phyloP scores from a whole-genome alignment of 139 green algal genomes.

The Chlorella ohadii region DNA sequence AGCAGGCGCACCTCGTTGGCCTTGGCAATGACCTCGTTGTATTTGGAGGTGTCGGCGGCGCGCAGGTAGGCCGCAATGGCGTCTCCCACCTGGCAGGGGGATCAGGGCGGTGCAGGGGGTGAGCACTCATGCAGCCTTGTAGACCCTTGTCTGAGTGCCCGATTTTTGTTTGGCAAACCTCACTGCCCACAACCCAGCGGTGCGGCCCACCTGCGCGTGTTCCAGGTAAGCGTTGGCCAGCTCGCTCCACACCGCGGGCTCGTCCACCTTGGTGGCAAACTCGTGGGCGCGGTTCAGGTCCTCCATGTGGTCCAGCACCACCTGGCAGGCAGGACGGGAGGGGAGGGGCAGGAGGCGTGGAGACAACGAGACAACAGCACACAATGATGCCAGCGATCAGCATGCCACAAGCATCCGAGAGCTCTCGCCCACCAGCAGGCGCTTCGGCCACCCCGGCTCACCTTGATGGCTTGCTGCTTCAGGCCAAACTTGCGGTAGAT shows the following conservation, averaged over 20 bases:
- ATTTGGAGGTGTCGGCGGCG: constrained; percentile 76
- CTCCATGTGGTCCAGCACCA: constrained; percentile 94
- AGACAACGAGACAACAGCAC: too few relatives aligned
- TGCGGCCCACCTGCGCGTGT: constrained; percentile 53
- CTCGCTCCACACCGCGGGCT: constrained; percentile 92
- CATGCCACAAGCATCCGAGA: too few relatives aligned
- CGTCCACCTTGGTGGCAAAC: constrained; percentile 84
- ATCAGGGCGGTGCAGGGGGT: too few relatives aligned
- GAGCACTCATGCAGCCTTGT: too few relatives aligned
- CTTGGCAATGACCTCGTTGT: constrained; percentile 77
- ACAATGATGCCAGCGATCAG: too few relatives aligned
- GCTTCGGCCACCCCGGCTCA: too few relatives aligned
- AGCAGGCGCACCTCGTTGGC: constrained; percentile 30
- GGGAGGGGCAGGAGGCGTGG: too few relatives aligned
- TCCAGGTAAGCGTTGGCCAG: constrained; percentile 93
- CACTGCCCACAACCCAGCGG: too few relatives aligned
- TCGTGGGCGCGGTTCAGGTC: constrained; percentile 89
- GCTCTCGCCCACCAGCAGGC: too few relatives aligned
- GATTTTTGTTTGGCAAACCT: too few relatives aligned
- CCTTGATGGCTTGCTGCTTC: constrained; percentile 83
- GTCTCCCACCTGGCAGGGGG: constrained; percentile 62
- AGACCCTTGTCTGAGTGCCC: too few relatives aligned
- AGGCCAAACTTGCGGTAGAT: constrained; percentile 99
- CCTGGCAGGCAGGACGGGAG: too few relatives aligned
- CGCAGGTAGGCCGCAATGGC: constrained; percentile 94